Percentiles rank a stretch among this genome's conserved stretches.
Evolutionary conservation across 148 eudicot species (phyloP).

Genomic region (Pouteria glomerata): DNA sequence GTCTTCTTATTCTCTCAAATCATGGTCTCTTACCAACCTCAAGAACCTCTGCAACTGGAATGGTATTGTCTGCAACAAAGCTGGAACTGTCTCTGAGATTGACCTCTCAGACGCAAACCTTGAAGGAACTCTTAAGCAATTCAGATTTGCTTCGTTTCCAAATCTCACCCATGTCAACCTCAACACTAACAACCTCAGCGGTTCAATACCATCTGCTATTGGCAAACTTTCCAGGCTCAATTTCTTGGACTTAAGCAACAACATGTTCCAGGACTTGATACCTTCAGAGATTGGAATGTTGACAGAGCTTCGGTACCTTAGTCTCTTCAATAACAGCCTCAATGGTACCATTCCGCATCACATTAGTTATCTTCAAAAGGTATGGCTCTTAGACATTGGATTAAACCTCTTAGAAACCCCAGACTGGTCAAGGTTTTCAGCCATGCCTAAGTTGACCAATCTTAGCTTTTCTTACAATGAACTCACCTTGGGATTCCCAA

Average conservation of each 20-base stretch:
- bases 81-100: conserved; percentile 31
- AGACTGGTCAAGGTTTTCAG: conserved; percentile 52
- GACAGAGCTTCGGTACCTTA: conserved; percentile 39
- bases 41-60: conserved; percentile 61
- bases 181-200: conserved; percentile 31
- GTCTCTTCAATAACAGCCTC: conserved; percentile 33
- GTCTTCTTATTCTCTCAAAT: conserved; percentile 28
- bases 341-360: conserved; percentile 44
- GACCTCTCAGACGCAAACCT: conserved; percentile 25
- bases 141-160: conserved; percentile 48
- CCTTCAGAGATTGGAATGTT: conserved; percentile 54
- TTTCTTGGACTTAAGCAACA: conserved; percentile 44
- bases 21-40: conserved; percentile 49
- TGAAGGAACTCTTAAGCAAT: conserved; percentile 24
- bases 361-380: conserved; percentile 35
- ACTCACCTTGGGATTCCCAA: conserved; percentile 47
- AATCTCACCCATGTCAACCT: conserved; percentile 40
- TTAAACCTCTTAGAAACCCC: conserved; percentile 48
- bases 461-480: conserved; percentile 38
- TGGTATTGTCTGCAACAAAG: conserved; percentile 47
- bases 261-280: conserved; percentile 34
- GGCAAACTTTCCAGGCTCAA: conserved; percentile 39
- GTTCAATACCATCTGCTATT: conserved; percentile 43
- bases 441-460: conserved; percentile 40
- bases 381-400: conserved; percentile 52